Base-by-base conservation (phyloP, 148 eudicot genomes). In the Camellia japonica region DNA sequence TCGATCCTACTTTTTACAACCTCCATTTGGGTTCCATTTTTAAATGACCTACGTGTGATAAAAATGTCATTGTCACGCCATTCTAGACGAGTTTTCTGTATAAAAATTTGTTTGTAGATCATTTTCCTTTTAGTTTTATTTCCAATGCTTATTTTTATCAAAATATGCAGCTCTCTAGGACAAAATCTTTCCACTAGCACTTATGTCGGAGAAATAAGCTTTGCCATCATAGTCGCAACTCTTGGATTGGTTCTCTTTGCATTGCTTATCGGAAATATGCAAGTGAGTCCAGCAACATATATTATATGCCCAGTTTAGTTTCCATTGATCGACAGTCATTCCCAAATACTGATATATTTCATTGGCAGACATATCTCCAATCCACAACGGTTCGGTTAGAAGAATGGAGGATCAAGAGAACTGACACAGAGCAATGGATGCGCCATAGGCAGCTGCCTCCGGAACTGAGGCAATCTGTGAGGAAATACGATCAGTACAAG, bases 181-280 rank as follows among this genome's bases (percentile, higher is more conserved):
- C 97, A 92, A 71, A 83, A 61, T 78, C 91, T 94, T 6, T 10
- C 81, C 42, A 91, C 97, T 52, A 90, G 89, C 79, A 91, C 97
- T 61, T 84, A 90, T 23, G 77, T 93, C 0, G 95, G 93, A 61
- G 98, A 94, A 81, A 92, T 87, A 49, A 20, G 74, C 54, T 92
- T 92, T 55, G 92, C 97, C 7, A 90, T 91, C 79, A 71, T 90
- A 6, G 80, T 90, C 30, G 97, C 95, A 4, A 87, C 83, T 70
- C 81, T 94, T 3, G 98, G 97, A 62, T 78, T 94, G 85, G 93
- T 94, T 78, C 88, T 94, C 67, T 94, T 94, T 74, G 97, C 97
- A 7, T 82, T 90, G 75, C 90, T 94, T 5, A 94, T 94, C n/a
- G 98, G 98, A 11, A 94, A 94, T 86, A 92, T 94, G 97, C 98